phyloP scores from a whole-genome alignment of 345 rosid genomes.

The Geranium rotundifolium region DNA sequence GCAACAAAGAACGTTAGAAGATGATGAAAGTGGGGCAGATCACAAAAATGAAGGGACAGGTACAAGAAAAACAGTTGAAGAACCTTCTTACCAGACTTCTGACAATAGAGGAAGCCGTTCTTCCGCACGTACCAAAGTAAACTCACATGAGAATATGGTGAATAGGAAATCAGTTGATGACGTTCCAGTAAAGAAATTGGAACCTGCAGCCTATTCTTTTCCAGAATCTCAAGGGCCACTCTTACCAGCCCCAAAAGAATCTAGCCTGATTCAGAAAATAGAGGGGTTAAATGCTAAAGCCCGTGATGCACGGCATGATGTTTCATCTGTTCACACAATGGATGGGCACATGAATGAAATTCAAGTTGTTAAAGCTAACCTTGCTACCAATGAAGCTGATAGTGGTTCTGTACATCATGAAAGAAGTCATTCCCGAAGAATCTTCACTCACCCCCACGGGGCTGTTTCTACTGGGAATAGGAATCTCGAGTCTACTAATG shows the following conservation, averaged over 20 bases:
- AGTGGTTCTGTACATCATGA: constrained; percentile 20
- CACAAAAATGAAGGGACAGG: constrained; percentile 21
- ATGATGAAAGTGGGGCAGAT: constrained; percentile 36
- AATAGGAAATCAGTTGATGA: constrained; percentile 23
- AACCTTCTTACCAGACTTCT: constrained; percentile 19
- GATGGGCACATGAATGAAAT: constrained; percentile 19
- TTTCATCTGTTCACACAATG: constrained; percentile 21
- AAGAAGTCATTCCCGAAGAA: constrained; percentile 21
- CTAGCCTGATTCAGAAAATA: constrained; percentile 71
- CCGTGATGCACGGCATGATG: constrained; percentile 42
- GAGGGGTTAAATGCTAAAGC: constrained; percentile 78
- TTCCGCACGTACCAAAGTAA: constrained; percentile 18
- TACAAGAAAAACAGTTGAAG: constrained; percentile 21
- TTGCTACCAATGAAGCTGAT: constrained; percentile 28
- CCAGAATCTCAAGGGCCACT: constrained; percentile 17
- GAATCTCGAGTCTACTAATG: constrained; percentile 23
- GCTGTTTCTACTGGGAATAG: constrained; percentile 33
- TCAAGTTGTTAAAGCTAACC: constrained; percentile 12
- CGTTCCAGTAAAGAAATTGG: constrained; percentile 21
- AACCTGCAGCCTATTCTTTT: constrained; percentile 10
- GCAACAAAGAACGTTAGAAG: constrained; percentile 26
- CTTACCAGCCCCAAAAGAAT: constrained; percentile 28
- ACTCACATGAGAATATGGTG: constrained; percentile 21
- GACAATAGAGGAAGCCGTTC: constrained; percentile 20
- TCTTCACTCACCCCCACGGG: constrained; percentile 21